Conservation (phyloP, 1,284 basidiomycete species). For the Pterulicium gracile region DNA sequence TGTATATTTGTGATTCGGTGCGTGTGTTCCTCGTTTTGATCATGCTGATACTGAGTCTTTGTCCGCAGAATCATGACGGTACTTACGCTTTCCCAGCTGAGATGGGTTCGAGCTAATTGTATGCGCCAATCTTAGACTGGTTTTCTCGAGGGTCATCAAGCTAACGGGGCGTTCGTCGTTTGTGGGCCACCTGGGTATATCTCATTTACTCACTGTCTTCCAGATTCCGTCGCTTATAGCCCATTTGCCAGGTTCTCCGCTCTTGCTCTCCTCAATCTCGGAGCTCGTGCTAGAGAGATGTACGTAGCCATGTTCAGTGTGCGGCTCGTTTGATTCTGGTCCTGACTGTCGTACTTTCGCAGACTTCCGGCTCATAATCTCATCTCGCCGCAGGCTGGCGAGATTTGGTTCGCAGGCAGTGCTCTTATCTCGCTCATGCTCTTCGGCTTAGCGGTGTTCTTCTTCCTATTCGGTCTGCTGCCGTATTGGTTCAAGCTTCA, state of each 20-base stretch:
- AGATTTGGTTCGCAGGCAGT: conserved; percentile 35
- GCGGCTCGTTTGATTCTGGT: too few relatives aligned
- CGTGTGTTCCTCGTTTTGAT: conserved; percentile 9
- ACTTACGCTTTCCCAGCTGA: conserved; percentile 9
- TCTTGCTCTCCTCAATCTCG: conserved; percentile 34
- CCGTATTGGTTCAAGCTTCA: conserved; percentile 41
- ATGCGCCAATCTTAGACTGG: too few relatives aligned
- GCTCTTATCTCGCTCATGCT: conserved; percentile 29
- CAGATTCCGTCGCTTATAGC: neutral
- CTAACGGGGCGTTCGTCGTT: conserved; percentile 37
- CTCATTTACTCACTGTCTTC: neutral
- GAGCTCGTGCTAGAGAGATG: conserved; percentile 27
- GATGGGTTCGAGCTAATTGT: too few relatives aligned
- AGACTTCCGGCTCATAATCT: conserved; percentile 27
- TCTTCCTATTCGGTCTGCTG: conserved; percentile 32
- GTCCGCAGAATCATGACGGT: conserved; percentile 30
- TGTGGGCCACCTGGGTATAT: conserved; percentile 30
- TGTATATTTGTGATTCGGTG: conserved; percentile 38
- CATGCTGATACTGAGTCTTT: conserved; percentile 4
- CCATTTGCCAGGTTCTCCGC: conserved; percentile 26
- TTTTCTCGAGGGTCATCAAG: conserved; percentile 37
- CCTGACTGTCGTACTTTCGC: neutral
- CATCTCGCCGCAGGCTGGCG: conserved; percentile 29
- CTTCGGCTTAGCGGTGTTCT: conserved; percentile 36
- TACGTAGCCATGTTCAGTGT: conserved; percentile 18